phyloP scores from a whole-genome alignment of 139 green algal genomes.

The Microglena sp. region DNA sequence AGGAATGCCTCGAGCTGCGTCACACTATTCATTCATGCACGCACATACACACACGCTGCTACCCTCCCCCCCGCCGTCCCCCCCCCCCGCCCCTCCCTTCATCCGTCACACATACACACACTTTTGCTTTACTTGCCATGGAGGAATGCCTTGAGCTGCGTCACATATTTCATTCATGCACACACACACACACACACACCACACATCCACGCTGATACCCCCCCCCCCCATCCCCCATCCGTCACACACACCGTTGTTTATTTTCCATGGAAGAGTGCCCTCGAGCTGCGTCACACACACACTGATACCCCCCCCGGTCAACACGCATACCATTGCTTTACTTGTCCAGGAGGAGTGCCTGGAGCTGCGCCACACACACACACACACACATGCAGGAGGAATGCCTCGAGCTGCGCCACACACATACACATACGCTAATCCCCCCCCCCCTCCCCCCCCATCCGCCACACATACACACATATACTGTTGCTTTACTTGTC shows the following conservation, averaged over 20 bases:
- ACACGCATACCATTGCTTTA: background rate
- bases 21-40: background rate
- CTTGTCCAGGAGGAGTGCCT: background rate
- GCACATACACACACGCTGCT: background rate
- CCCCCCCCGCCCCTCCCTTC: background rate
- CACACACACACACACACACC: background rate
- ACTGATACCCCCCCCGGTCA: background rate
- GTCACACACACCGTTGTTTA: slow-evolving; percentile 56
- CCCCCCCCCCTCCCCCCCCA: no score
- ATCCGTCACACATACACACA: background rate
- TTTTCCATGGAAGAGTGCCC: slow-evolving; percentile 34
- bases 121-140: background rate
- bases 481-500: background rate
- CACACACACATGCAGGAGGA: no score
- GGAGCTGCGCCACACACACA: background rate
- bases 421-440: no score
- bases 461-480: no score
- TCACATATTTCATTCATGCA: background rate
- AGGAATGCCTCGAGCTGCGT: background rate
- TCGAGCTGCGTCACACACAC: slow-evolving; percentile 9
- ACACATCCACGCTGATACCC: background rate
- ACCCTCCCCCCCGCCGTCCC: background rate
- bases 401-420: slow-evolving; percentile 1
- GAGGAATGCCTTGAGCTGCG: background rate
- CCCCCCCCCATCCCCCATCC: slow-evolving; percentile 66